Evolutionary conservation across 345 rosid species (phyloP).

Genomic region (Corchorus olitorius): DNA sequence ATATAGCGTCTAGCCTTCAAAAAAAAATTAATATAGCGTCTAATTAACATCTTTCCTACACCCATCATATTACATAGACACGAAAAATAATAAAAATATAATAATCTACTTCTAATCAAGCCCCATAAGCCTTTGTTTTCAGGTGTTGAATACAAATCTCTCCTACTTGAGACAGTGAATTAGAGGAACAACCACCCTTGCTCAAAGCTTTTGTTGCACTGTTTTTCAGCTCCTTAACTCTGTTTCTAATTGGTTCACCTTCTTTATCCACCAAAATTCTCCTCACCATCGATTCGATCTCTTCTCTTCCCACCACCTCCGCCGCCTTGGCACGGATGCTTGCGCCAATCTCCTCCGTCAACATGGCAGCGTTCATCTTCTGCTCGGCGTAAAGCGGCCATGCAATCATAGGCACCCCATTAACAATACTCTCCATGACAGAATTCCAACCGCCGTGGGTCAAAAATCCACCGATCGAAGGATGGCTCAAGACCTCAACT

Average conservation of each 20-base stretch:
- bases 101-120: constrained; percentile 4
- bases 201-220: constrained; percentile 34
- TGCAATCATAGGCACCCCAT: constrained; percentile 59
- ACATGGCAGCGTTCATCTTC: constrained; percentile 51
- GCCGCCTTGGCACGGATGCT: constrained; percentile 35
- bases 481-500: constrained; percentile 49
- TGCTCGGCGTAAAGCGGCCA: constrained; percentile 69
- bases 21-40: too few species aligned
- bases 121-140: constrained; percentile 1
- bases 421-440: constrained; percentile 46
- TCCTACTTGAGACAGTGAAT: constrained; percentile 25
- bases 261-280: constrained; percentile 47
- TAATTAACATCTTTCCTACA: too few species aligned
- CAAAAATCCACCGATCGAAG: constrained; percentile 62
- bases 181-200: constrained; percentile 41
- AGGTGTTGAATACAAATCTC: neutral
- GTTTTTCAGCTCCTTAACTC: constrained; percentile 36
- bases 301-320: constrained; percentile 39
- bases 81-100: too few species aligned
- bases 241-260: constrained; percentile 41
- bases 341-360: constrained; percentile 50
- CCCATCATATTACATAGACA: too few species aligned
- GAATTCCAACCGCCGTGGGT: constrained; percentile 87
- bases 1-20: too few species aligned
- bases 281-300: constrained; percentile 44